Conservation (phyloP, 495 filamentous ascomycete species). For the Poronia punctata region DNA sequence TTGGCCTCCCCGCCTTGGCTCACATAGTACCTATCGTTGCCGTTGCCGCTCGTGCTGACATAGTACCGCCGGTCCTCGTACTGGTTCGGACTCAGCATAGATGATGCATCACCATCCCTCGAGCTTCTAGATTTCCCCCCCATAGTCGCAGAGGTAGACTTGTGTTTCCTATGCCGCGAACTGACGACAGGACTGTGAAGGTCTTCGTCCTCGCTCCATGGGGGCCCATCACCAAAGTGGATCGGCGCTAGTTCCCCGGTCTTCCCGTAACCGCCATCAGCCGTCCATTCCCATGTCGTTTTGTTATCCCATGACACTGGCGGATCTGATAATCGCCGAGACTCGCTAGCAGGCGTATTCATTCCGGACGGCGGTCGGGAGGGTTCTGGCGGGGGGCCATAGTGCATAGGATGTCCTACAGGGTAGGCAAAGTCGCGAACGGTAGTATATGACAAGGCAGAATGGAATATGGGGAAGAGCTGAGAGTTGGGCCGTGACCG, state of each 20-base stretch:
- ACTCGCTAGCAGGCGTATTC: slow-evolving; percentile 80
- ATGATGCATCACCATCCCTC: slow-evolving; percentile 34
- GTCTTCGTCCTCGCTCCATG: slow-evolving; percentile 97
- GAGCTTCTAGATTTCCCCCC: slow-evolving; percentile 36
- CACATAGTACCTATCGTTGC: slow-evolving; percentile 71
- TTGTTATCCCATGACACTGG: slow-evolving; percentile 55
- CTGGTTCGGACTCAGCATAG: slow-evolving; percentile 34
- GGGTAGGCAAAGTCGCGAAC: slow-evolving; percentile 97
- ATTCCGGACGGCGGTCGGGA: slow-evolving; percentile 60
- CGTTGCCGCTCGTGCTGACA: slow-evolving; percentile 61
- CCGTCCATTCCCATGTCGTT: slow-evolving; percentile 49
- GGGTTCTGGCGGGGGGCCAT: slow-evolving; percentile 79
- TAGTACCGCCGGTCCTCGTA: slow-evolving; percentile 57
- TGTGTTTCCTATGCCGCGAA: slow-evolving; percentile 75
- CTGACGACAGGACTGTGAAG: slow-evolving; percentile 81
- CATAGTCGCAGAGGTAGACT: slow-evolving; percentile 52
- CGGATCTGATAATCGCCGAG: slow-evolving; percentile 73
- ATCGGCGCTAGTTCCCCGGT: slow-evolving; percentile 70
- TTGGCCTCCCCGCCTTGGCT: slow-evolving; percentile 60
- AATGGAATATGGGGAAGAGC: slow-evolving; percentile 76
- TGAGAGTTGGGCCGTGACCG: slow-evolving; percentile 70
- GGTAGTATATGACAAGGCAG: slow-evolving; percentile 78
- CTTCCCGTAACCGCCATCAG: slow-evolving; percentile 32
- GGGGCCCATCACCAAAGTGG: slow-evolving; percentile 83
- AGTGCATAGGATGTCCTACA: slow-evolving; percentile 75